phyloP scores from a whole-genome alignment of 176 grass and related monocot species.

The Triticum urartu region DNA sequence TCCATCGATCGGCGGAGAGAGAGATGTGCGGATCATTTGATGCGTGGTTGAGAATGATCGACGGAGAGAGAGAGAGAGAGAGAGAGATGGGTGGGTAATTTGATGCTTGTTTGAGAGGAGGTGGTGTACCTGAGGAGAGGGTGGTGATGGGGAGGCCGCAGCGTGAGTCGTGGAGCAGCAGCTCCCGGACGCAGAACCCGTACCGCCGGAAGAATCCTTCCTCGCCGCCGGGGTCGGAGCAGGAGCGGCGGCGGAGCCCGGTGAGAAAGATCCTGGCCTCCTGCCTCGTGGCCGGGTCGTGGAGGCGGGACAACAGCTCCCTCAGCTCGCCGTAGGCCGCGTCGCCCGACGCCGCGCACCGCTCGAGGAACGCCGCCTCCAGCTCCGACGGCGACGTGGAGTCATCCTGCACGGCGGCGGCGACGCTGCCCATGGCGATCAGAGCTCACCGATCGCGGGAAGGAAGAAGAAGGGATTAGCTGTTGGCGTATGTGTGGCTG shows the following conservation, averaged over 20 bases:
- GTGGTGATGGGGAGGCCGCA: background rate
- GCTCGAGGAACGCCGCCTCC: constrained; percentile 24
- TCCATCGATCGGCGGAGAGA: background rate
- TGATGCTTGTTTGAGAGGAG: background rate
- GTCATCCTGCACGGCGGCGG: background rate
- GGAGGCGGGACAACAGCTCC: constrained; percentile 27
- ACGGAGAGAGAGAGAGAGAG: too few relatives aligned
- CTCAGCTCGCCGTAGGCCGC: constrained; percentile 49
- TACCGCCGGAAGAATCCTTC: constrained; percentile 16
- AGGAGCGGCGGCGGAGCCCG: background rate
- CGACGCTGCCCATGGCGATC: background rate
- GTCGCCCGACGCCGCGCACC: constrained; percentile 40
- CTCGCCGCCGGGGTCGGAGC: background rate
- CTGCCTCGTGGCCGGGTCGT: constrained; percentile 34
- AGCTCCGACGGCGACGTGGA: too few relatives aligned
- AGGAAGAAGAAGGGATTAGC: background rate
- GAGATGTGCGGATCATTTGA: background rate
- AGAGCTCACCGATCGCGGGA: background rate
- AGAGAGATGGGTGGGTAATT: too few relatives aligned
- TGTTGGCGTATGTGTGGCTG: too few relatives aligned
- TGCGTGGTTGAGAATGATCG: background rate
- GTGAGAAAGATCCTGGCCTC: constrained; percentile 34
- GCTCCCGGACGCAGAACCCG: constrained; percentile 38
- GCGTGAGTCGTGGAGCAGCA: constrained; percentile 16
- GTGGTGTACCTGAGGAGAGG: background rate